Conservation (phyloP, 2,329 filamentous ascomycete genomes). For the Fusarium mundagurra region DNA sequence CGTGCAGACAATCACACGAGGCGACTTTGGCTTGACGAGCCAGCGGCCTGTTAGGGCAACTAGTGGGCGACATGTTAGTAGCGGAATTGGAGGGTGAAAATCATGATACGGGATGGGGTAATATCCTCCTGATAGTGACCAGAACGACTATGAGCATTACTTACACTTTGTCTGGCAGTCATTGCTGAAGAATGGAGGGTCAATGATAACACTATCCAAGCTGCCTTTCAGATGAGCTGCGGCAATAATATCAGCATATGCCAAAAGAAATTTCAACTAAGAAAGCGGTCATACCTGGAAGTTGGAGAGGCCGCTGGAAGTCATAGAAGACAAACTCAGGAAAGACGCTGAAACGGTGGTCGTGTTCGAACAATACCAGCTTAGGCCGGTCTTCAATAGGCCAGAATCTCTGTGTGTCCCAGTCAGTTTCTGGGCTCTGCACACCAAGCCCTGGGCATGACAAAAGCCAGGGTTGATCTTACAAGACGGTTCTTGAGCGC, state of each 20-base stretch:
- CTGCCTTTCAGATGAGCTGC: conserved; percentile 66
- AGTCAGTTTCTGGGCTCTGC: conserved; percentile 13
- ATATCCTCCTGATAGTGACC: background rate
- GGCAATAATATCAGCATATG: background rate
- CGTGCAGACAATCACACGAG: conserved; percentile 73
- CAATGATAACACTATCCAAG: conserved; percentile 76
- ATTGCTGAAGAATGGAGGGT: conserved; percentile 82
- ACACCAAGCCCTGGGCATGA: background rate
- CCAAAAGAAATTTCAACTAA: background rate
- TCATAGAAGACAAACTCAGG: conserved; percentile 80
- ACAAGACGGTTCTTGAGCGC: conserved; percentile 75
- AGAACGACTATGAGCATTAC: conserved; percentile 13
- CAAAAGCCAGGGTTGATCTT: background rate
- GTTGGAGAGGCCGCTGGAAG: conserved; percentile 72
- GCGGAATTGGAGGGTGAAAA: background rate
- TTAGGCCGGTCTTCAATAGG: conserved; percentile 56
- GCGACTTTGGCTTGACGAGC: conserved; percentile 63
- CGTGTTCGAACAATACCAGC: conserved; percentile 76
- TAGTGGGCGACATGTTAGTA: conserved; percentile 47
- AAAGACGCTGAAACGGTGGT: conserved; percentile 78
- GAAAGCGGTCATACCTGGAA: conserved; percentile 60
- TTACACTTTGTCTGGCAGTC: conserved; percentile 83
- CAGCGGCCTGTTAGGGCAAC: conserved; percentile 80
- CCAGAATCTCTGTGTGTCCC: conserved; percentile 29
- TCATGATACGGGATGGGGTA: background rate